These are phyloP conservation scores for Rutstroemia sp. DNA, from an alignment of 2,329 filamentous ascomycete species.

Conservation along the genomic window DNA sequence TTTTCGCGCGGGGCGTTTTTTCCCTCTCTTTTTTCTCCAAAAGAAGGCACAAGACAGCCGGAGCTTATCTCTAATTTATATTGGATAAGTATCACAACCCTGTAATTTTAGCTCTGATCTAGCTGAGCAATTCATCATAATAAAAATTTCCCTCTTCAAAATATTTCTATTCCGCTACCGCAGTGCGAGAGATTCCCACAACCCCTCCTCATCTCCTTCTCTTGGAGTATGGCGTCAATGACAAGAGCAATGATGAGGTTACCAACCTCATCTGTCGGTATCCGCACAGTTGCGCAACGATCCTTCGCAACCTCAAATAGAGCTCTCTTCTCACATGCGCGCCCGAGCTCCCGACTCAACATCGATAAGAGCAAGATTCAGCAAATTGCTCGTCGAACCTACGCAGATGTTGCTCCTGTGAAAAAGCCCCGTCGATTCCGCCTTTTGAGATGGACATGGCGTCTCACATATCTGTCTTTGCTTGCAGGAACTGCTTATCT, in stretches of 20 bases:
- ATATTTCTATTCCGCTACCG: neutral
- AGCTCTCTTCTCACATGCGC: slow-evolving; percentile 20
- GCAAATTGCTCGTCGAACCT: slow-evolving; percentile 37
- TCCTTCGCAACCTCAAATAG: slow-evolving; percentile 24
- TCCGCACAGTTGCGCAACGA: slow-evolving; percentile 21
- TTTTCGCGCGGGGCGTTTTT: too few relatives aligned
- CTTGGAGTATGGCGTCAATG: slow-evolving; percentile 27
- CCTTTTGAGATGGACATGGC: slow-evolving; percentile 74
- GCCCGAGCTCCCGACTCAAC: slow-evolving; percentile 20
- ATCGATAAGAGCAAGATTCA: slow-evolving; percentile 25
- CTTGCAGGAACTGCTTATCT: slow-evolving; percentile 64
- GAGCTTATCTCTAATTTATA: neutral
- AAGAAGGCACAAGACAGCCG: too few relatives aligned
- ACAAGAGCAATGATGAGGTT: slow-evolving; percentile 28
- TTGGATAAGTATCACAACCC: neutral
- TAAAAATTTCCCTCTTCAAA: slow-evolving; percentile 6
- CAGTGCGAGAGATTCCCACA: neutral
- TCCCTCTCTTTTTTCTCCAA: too few relatives aligned
- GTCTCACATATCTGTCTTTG: slow-evolving; percentile 69
- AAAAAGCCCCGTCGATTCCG: slow-evolving; percentile 53
- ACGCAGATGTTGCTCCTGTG: slow-evolving; percentile 34
- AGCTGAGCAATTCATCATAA: slow-evolving; percentile 7
- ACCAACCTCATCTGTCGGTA: slow-evolving; percentile 25
- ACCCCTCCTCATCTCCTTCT: neutral
- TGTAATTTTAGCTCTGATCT: slow-evolving; percentile 2